Evolutionary conservation across 2,329 filamentous ascomycete species (phyloP), one percentile per base, ranked within the genome.

Genomic region (Curvularia spicifera): DNA sequence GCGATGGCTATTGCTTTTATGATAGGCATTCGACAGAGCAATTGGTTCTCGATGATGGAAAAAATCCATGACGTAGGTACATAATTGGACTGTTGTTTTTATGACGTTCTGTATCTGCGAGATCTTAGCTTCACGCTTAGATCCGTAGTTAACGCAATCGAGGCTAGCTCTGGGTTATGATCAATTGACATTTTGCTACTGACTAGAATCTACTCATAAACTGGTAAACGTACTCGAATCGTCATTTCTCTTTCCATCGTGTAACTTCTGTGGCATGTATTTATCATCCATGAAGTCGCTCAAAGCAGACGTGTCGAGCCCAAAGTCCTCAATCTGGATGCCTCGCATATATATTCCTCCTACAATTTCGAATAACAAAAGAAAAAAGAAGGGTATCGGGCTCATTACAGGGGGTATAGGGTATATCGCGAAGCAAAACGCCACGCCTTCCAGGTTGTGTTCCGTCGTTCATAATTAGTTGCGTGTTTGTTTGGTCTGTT

Each of bases 341-440:
- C 22, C 47, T 29, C 29, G 22, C 10, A 12, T 4, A 18, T 29
- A 24, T 24, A 24, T 9, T 39, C 20, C 22, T 24, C 31, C 42
- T 3, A 44, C 51, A 53, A 18, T 46, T 10, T 46, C 5, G 40
- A 20, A 39, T 45, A 20, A 57, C 49, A 59, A 50, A 55, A 48
- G 40, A 55, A 54, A 53, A 46, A 48, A 51, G 55, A 55, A 44
- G 59, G 59, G 59, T 61, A 59, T 61, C 55, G 56, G 39, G 53
- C 47, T 51, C 53, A 57, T 55, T 29, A 62, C 46, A 54, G 51
- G 57, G 63, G 64, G 61, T 67, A 66, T 66, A 65, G 61, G 64
- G 64, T 67, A 67, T 66, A 66, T 66, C 53, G 52, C 50, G 53
- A 56, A 54, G 49, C 55, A 61, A 64, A 57, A 53, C 40, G 57